Conservation (phyloP, 306 rosid species). For the Dicorynia guianensis region DNA sequence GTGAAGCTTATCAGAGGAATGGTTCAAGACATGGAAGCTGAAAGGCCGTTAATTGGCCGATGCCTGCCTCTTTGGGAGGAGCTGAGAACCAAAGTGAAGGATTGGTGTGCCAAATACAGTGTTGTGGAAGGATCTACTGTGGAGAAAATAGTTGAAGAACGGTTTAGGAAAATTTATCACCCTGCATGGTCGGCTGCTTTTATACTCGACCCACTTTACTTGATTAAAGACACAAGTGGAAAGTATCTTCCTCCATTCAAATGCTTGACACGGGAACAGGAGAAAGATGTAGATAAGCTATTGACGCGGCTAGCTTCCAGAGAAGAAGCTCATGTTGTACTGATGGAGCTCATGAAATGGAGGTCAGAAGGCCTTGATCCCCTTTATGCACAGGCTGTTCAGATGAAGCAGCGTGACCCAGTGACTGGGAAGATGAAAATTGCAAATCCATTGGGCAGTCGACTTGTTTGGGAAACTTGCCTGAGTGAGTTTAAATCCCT, state of each 20-base stretch:
- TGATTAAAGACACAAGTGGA: slow-evolving; percentile 75
- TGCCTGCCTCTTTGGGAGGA: slow-evolving; percentile 91
- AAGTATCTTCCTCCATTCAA: slow-evolving; percentile 89
- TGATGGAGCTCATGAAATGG: slow-evolving; percentile 95
- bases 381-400: slow-evolving; percentile 91
- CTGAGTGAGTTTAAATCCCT: slow-evolving; percentile 71
- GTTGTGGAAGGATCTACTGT: slow-evolving; percentile 59
- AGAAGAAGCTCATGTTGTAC: slow-evolving; percentile 88
- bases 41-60: slow-evolving; percentile 80
- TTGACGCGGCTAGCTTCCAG: slow-evolving; percentile 69
- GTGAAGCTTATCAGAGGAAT: slow-evolving; percentile 73
- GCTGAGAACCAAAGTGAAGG: slow-evolving; percentile 72
- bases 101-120: slow-evolving; percentile 78
- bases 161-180: slow-evolving; percentile 77
- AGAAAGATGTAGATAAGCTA: slow-evolving; percentile 84
- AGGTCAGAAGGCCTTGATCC: slow-evolving; percentile 91
- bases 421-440: slow-evolving; percentile 86
- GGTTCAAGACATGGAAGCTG: slow-evolving; percentile 78
- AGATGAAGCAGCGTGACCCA: slow-evolving; percentile 79
- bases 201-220: slow-evolving; percentile 83
- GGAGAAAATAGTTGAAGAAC: slow-evolving; percentile 66
- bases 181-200: slow-evolving; percentile 95
- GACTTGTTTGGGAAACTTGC: slow-evolving; percentile 96
- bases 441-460: slow-evolving; percentile 84
- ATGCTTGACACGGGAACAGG: slow-evolving; percentile 79